These are phyloP conservation scores for Selenicereus undatus DNA, from an alignment of 148 eudicot species.

Conservation along the genomic window DNA sequence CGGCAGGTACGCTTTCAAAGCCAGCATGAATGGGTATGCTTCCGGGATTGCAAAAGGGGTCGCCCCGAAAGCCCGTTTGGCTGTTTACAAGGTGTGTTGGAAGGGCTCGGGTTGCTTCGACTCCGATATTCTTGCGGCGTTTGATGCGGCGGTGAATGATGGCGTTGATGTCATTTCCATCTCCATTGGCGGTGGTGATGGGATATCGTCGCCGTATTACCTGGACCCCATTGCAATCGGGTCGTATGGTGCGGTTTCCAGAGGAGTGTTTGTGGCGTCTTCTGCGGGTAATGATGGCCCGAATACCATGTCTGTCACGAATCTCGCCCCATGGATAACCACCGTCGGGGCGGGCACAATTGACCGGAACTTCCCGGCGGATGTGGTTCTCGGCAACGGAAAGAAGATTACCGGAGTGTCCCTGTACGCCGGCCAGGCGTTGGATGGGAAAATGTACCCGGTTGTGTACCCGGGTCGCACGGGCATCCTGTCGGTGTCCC, in stretches of 20 bases:
- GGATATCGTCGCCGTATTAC: conserved; percentile 87
- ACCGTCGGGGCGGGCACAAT: conserved; percentile 96
- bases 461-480: conserved; percentile 81
- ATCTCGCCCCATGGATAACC: conserved; percentile 88
- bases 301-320: conserved; percentile 85
- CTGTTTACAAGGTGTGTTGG: conserved; percentile 94
- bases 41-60: conserved; percentile 90
- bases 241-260: conserved; percentile 74
- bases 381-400: conserved; percentile 63
- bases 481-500: conserved; percentile 65
- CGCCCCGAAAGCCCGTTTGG: conserved; percentile 85
- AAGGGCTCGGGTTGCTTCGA: conserved; percentile 85
- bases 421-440: conserved; percentile 59
- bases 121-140: conserved; percentile 85
- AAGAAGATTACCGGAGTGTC: conserved; percentile 71
- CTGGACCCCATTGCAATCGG: conserved; percentile 98
- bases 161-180: conserved; percentile 91
- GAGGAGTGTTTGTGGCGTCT: conserved; percentile 78
- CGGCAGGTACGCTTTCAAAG: conserved; percentile 65
- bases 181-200: conserved; percentile 94
- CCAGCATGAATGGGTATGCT: conserved; percentile 82
- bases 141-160: conserved; percentile 79
- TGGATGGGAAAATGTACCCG: conserved; percentile 55
- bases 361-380: conserved; percentile 89
- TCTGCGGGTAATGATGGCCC: conserved; percentile 99